A percentile compares a stretch with the other conserved stretches of the same genome.
Evolutionary conservation across 1,284 basidiomycete genomes (phyloP).

Genomic region (Naganishia albida): DNA sequence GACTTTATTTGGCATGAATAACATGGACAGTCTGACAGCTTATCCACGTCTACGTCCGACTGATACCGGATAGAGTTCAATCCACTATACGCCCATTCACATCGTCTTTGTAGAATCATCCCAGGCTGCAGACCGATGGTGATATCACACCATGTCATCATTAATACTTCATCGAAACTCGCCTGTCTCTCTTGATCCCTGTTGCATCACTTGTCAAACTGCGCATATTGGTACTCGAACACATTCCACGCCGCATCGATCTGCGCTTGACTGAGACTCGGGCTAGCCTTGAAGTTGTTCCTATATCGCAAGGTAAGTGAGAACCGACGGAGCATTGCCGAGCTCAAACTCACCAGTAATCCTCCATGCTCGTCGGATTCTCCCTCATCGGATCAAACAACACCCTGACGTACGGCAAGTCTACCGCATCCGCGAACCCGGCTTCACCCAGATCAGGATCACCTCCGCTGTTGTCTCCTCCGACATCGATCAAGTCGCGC

Average conservation of each 20-base stretch:
- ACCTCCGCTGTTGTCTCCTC: constrained; percentile 2
- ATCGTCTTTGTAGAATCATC: no score
- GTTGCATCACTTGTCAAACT: constrained; percentile 6
- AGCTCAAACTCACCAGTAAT: constrained; percentile 10
- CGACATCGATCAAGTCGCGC: constrained; percentile 24
- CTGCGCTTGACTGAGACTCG: constrained; percentile 5
- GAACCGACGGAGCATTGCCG: background rate
- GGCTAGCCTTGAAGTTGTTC: constrained; percentile 18
- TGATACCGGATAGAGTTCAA: no score
- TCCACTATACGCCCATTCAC: no score
- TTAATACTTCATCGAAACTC: no score
- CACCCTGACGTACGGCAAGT: background rate
- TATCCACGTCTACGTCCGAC: no score
- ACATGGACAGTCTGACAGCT: no score
- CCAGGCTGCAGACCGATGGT: no score
- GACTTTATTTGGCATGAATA: no score
- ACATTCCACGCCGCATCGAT: constrained; percentile 4
- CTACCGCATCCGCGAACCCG: constrained; percentile 10
- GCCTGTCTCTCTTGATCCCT: no score
- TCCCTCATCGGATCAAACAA: constrained; percentile 21
- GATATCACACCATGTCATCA: no score
- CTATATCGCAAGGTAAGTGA: constrained; percentile 1
- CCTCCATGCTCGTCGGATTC: constrained; percentile 28
- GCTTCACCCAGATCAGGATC: background rate
- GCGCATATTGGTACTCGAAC: constrained; percentile 25